Conservation (phyloP, 768 basidiomycete species). For the Mycena alexandri region DNA sequence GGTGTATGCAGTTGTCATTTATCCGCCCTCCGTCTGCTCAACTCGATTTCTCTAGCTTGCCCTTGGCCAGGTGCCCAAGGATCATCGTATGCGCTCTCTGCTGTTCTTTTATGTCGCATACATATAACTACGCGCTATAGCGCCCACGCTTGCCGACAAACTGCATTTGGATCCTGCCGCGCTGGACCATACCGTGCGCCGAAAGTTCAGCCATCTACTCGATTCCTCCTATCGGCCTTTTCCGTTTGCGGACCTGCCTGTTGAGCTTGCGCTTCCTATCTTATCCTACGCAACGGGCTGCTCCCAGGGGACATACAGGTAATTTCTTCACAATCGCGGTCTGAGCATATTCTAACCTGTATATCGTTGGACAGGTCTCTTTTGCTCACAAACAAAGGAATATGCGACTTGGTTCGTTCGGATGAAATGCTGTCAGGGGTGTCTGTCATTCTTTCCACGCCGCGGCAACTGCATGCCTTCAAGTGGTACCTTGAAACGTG, state of each 20-base stretch:
- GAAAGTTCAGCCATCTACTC: constrained; percentile 12
- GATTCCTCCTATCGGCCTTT: constrained; percentile 14
- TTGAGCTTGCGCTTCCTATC: constrained; percentile 31
- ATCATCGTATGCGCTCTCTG: too few relatives aligned
- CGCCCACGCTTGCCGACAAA: too few relatives aligned
- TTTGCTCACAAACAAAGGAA: constrained; percentile 24
- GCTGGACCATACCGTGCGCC: constrained; percentile 10
- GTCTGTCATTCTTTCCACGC: constrained; percentile 7
- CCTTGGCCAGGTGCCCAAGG: too few relatives aligned
- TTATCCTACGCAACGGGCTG: constrained; percentile 19
- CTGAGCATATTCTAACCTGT: too few relatives aligned
- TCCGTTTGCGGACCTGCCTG: constrained; percentile 18
- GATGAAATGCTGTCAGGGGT: constrained; percentile 29
- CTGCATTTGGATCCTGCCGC: too few relatives aligned
- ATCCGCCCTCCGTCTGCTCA: too few relatives aligned
- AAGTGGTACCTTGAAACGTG: background rate
- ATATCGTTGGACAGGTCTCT: constrained; percentile 1
- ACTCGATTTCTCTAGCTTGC: too few relatives aligned
- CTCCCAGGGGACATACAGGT: constrained; percentile 30
- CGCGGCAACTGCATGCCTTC: constrained; percentile 20
- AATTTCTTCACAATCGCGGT: too few relatives aligned
- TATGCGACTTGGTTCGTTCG: constrained; percentile 16
- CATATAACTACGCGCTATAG: too few relatives aligned
- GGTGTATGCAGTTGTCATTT: too few relatives aligned
- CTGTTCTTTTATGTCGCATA: too few relatives aligned